phyloP scores from a whole-genome alignment of 305 asterid species.

The Fraxinus sp. region DNA sequence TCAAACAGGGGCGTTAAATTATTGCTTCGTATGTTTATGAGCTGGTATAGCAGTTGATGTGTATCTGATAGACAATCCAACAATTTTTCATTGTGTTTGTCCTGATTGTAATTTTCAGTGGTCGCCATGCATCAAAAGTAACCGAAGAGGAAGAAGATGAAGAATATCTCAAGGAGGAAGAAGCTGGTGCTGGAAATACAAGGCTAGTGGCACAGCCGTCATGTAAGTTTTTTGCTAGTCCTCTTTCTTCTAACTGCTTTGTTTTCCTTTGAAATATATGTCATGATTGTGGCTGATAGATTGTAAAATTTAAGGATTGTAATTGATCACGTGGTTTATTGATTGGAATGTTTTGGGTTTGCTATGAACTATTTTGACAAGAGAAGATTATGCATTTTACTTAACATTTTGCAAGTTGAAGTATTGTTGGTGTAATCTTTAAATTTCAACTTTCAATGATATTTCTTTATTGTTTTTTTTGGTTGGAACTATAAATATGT shows the following conservation, averaged over 20 bases:
- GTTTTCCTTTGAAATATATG: neutral
- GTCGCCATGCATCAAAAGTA: constrained; percentile 95
- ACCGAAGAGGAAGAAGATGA: constrained; percentile 99
- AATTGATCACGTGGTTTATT: neutral
- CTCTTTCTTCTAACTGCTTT: neutral
- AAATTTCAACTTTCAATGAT: neutral
- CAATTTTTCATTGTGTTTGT: neutral
- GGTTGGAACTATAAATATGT: constrained; percentile 8
- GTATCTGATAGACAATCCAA: neutral
- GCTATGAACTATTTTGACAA: neutral
- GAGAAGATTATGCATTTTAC: neutral
- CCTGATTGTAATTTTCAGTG: constrained; percentile 51
- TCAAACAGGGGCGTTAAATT: neutral
- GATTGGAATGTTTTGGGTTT: neutral
- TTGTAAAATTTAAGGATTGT: neutral
- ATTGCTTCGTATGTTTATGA: neutral
- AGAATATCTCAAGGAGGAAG: constrained; percentile 94
- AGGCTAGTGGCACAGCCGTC: constrained; percentile 91
- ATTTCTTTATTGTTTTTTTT: constrained; percentile 8
- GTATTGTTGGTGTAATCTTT: neutral
- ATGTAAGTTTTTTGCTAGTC: constrained; percentile 53
- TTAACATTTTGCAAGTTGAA: neutral
- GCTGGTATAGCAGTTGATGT: neutral
- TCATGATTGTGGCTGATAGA: neutral
- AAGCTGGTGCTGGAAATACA: constrained; percentile 77